Conservation (phyloP, 1,284 basidiomycete genomes). For the Omphalotus olearius region DNA sequence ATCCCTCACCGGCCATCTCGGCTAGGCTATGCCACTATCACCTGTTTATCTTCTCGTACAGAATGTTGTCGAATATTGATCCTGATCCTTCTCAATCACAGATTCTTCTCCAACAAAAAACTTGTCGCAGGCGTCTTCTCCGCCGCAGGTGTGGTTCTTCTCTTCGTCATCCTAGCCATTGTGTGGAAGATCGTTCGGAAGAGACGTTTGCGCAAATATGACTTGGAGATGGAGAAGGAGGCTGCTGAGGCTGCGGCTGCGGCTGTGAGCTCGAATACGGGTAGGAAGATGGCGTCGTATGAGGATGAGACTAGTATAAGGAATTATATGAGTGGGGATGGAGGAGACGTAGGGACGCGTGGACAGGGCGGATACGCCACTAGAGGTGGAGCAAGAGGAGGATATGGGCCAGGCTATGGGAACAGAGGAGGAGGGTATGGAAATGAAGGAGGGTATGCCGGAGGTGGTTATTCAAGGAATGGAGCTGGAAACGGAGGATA, state of each 20-base stretch:
- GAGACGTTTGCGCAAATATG: neutral
- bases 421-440: neutral
- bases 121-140: constrained; percentile 3
- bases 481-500: too few relatives aligned
- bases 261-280: too few relatives aligned
- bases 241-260: constrained; percentile 26
- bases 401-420: neutral
- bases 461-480: neutral
- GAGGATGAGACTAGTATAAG: too few relatives aligned
- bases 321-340: neutral
- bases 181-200: constrained; percentile 6
- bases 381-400: neutral
- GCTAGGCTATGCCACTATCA: too few relatives aligned
- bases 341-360: neutral
- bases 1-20: too few relatives aligned
- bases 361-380: too few relatives aligned
- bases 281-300: too few relatives aligned
- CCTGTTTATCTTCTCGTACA: too few relatives aligned
- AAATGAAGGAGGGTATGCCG: neutral
- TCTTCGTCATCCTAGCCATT: constrained; percentile 3
- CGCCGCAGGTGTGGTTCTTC: constrained; percentile 1
- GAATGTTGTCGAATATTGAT: too few relatives aligned
- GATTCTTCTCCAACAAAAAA: constrained; percentile 5
- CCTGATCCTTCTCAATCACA: neutral
- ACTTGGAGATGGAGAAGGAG: constrained; percentile 69